Evolutionary conservation across 352 stramenopile genomes (phyloP).

Genomic region (Elongisporangium prolatum): DNA sequence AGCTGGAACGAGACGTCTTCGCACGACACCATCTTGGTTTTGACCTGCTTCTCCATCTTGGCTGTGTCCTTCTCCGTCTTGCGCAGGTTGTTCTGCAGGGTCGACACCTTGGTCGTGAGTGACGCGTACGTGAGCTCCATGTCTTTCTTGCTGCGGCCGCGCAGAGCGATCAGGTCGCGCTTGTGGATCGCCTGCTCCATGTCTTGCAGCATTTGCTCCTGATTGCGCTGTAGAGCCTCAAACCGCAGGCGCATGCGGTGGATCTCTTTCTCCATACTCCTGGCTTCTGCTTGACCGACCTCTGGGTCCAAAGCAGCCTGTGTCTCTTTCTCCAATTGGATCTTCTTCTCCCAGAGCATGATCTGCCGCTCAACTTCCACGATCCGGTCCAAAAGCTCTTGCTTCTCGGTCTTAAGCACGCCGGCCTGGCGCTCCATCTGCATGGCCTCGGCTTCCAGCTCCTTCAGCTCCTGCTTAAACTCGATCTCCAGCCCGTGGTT

Average conservation of each 20-base stretch:
- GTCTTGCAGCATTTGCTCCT: constrained; percentile 92
- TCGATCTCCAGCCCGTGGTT: constrained; percentile 89
- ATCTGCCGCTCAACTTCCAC: constrained; percentile 91
- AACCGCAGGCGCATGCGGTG: constrained; percentile 92
- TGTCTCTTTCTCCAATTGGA: constrained; percentile 95
- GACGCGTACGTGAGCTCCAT: constrained; percentile 77
- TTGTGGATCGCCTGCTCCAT: constrained; percentile 95
- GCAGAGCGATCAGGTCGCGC: constrained; percentile 89
- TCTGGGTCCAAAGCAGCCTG: constrained; percentile 91
- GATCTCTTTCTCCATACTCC: constrained; percentile 95
- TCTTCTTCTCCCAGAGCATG: constrained; percentile 96
- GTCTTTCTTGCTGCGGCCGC: constrained; percentile 80
- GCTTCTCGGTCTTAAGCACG: constrained; percentile 78
- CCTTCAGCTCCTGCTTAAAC: constrained; percentile 89
- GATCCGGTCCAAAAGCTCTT: constrained; percentile 86
- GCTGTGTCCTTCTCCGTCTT: constrained; percentile 62
- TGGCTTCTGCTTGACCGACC: constrained; percentile 87
- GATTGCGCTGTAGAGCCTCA: constrained; percentile 86
- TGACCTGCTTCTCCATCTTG: constrained; percentile 65
- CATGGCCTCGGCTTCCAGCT: constrained; percentile 81
- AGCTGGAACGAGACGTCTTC: constrained; percentile 75
- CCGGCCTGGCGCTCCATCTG: constrained; percentile 69
- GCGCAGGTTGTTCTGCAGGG: constrained; percentile 63
- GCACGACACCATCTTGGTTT: constrained; percentile 43
- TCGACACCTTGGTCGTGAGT: constrained; percentile 83